phyloP scores from a whole-genome alignment of 495 filamentous ascomycete genomes.

The Talaromyces stipitatus region DNA sequence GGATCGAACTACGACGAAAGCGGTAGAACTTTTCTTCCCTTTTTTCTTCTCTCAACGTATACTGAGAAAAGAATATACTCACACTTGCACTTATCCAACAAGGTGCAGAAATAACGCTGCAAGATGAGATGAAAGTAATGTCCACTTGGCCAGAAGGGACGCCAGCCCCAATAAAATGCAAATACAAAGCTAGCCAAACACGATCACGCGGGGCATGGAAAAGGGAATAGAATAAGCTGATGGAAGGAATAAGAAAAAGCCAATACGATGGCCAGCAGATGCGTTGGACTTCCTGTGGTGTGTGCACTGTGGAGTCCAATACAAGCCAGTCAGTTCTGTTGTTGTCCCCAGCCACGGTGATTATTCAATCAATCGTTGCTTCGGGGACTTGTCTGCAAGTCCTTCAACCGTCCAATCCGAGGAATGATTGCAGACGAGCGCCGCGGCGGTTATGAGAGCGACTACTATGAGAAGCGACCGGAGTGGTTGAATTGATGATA shows the following conservation, averaged over 20 bases:
- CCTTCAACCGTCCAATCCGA: background rate
- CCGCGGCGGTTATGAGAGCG: background rate
- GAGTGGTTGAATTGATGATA: background rate
- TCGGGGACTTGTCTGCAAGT: background rate
- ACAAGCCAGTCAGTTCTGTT: background rate
- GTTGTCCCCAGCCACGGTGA: background rate
- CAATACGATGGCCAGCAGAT: constrained; percentile 9
- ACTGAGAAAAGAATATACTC: no score
- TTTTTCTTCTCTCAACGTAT: background rate
- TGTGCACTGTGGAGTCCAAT: background rate
- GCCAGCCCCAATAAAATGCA: background rate
- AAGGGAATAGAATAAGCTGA: background rate
- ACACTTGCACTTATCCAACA: background rate
- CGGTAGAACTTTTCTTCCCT: constrained; percentile 25
- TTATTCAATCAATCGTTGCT: background rate
- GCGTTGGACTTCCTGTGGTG: background rate
- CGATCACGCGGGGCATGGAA: constrained; percentile 2
- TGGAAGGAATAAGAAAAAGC: background rate
- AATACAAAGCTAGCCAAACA: background rate
- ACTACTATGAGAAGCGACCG: no score
- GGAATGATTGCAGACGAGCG: background rate
- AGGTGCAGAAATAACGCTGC: background rate
- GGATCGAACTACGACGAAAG: constrained; percentile 41
- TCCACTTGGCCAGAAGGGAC: background rate
- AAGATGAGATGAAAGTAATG: background rate